These are phyloP conservation scores for Globisporangium orthogonon DNA, from an alignment of 352 stramenopile species.

Conservation along the genomic window DNA sequence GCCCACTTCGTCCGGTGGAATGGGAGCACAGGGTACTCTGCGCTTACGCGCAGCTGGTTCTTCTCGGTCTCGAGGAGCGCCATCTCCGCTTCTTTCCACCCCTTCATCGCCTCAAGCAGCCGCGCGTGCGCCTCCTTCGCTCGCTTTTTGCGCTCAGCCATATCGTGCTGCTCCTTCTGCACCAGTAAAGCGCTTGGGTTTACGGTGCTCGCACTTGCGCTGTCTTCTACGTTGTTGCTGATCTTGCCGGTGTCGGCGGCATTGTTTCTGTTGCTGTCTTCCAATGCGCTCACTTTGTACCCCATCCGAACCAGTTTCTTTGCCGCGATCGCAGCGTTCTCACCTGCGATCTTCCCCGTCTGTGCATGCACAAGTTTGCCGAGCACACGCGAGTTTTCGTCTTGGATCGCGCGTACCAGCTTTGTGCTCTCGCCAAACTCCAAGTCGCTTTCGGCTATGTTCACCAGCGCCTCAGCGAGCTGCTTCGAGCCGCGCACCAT, in stretches of 20 bases:
- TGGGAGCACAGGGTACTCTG: constrained; percentile 39
- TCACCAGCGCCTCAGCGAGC: constrained; percentile 48
- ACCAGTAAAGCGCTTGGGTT: constrained; percentile 34
- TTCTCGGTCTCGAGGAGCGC: constrained; percentile 46
- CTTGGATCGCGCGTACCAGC: constrained; percentile 31
- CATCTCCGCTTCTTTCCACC: constrained; percentile 70
- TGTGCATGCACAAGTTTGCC: constrained; percentile 29
- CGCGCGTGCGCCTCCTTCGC: constrained; percentile 43
- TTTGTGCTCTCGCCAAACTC: constrained; percentile 47
- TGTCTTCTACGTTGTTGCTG: constrained; percentile 11
- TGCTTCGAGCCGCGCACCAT: constrained; percentile 52
- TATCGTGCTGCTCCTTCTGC: constrained; percentile 46
- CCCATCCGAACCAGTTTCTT: constrained; percentile 69
- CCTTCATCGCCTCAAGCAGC: constrained; percentile 56
- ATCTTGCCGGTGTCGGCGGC: not conserved
- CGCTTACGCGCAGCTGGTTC: constrained; percentile 36
- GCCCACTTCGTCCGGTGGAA: constrained; percentile 51
- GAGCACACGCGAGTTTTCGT: constrained; percentile 40
- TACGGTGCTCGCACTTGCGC: not conserved
- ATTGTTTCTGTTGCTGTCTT: constrained; percentile 6
- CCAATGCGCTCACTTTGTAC: constrained; percentile 21
- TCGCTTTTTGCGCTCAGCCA: constrained; percentile 44
- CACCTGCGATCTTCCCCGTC: constrained; percentile 27
- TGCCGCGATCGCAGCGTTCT: constrained; percentile 29
- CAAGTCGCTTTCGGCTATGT: constrained; percentile 53